Conservation (phyloP, 306 rosid species). For the Casuarina cunninghamiana region DNA sequence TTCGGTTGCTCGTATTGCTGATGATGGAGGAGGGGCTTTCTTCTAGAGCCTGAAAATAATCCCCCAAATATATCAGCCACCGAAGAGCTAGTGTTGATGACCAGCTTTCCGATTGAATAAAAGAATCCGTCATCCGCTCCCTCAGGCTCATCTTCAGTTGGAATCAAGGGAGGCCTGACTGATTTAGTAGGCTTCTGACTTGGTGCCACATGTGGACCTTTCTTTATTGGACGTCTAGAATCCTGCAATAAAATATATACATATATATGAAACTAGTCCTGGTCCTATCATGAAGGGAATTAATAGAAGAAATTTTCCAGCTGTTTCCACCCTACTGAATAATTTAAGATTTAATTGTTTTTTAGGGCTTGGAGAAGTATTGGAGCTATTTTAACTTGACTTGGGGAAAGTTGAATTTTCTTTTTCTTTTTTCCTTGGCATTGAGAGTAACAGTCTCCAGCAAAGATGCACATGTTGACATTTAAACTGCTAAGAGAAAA, state of each 20-base stretch:
- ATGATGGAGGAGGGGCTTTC: constrained; percentile 61
- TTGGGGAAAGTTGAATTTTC: background rate
- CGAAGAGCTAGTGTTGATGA: constrained; percentile 68
- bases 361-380: background rate
- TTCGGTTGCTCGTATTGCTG: constrained; percentile 63
- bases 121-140: constrained; percentile 80
- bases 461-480: background rate
- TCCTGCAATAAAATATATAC: constrained; percentile 39
- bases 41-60: constrained; percentile 60
- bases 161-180: constrained; percentile 79
- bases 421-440: background rate
- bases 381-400: background rate
- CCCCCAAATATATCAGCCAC: constrained; percentile 62
- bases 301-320: background rate
- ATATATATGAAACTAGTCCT: background rate
- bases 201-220: constrained; percentile 49
- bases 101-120: constrained; percentile 79
- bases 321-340: background rate
- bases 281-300: background rate
- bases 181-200: constrained; percentile 69
- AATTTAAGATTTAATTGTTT: constrained; percentile 1
- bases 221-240: constrained; percentile 43
- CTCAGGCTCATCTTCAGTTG: constrained; percentile 71
- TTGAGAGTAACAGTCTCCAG: background rate
- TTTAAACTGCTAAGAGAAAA: background rate